Conservation (phyloP, 106 monocot genomes). For the Dioscorea alata region DNA sequence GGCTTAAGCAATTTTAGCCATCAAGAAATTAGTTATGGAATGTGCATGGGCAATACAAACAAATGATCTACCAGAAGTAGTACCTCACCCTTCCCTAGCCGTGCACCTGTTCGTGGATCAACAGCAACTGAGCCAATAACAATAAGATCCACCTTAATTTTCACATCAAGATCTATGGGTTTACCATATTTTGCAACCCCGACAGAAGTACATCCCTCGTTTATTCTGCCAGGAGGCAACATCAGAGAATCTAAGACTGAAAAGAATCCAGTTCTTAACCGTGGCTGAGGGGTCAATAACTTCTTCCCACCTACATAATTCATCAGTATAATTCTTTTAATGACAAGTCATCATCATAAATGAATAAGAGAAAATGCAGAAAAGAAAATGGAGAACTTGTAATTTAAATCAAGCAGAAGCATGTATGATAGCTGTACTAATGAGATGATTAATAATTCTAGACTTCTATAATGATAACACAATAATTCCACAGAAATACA, state of each 20-base stretch:
- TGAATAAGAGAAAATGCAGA: background rate
- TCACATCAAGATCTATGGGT: constrained; percentile 70
- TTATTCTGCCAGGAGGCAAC: constrained; percentile 42
- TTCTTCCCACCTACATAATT: constrained; percentile 59
- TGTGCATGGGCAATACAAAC: background rate
- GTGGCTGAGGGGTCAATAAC: constrained; percentile 88
- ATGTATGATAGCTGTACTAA: too few relatives aligned
- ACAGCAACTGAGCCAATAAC: constrained; percentile 94
- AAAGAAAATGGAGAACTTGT: background rate
- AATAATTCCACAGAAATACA: too few relatives aligned
- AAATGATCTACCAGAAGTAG: background rate
- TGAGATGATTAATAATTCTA: too few relatives aligned
- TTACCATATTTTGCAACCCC: constrained; percentile 84
- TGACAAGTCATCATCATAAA: too few relatives aligned
- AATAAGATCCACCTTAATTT: constrained; percentile 81
- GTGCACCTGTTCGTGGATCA: constrained; percentile 80
- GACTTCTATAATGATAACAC: too few relatives aligned
- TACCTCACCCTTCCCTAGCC: constrained; percentile 98
- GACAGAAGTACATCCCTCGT: constrained; percentile 85
- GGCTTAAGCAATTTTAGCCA: too few relatives aligned
- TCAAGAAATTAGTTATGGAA: background rate
- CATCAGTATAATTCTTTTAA: too few relatives aligned
- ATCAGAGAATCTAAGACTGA: constrained; percentile 56
- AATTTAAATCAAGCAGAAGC: too few relatives aligned
- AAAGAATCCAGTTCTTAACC: constrained; percentile 85